Percentiles rank a stretch among this genome's conserved stretches.
Conservation (phyloP, 2,329 filamentous ascomycete genomes). For the Leptodontidium sp. region DNA sequence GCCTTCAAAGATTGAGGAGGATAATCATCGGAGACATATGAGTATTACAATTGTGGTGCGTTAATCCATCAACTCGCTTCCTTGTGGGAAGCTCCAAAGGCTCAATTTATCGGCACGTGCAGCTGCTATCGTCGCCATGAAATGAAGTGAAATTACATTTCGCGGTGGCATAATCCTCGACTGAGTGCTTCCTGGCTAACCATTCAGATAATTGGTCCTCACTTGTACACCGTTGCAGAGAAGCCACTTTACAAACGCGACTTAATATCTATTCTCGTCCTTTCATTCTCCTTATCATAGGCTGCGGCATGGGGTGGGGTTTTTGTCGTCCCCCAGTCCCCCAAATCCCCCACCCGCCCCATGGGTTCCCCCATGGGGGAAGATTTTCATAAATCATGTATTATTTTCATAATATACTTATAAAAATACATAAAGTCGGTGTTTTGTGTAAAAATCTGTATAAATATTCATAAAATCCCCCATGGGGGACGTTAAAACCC, state of each 20-base stretch:
- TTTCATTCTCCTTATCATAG: constrained; percentile 67
- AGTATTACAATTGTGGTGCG: constrained; percentile 20
- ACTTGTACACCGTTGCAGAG: constrained; percentile 68
- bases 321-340: too few species aligned
- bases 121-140: constrained; percentile 15
- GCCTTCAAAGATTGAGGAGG: constrained; percentile 23
- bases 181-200: neutral
- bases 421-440: too few species aligned
- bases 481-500: too few species aligned
- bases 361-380: too few species aligned
- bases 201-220: constrained; percentile 63
- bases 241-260: constrained; percentile 61
- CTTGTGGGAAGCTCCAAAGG: constrained; percentile 13
- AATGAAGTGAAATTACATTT: neutral
- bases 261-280: constrained; percentile 64
- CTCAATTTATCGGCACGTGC: constrained; percentile 18
- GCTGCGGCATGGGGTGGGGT: too few species aligned
- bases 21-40: constrained; percentile 24
- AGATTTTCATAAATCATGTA: too few species aligned
- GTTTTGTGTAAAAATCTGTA: too few species aligned
- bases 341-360: too few species aligned
- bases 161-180: too few species aligned
- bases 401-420: too few species aligned
- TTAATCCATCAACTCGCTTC: constrained; percentile 15
- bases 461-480: too few species aligned